Evolutionary conservation across 345 rosid species (phyloP), one percentile per base, ranked within the genome.

Genomic region (Laguncularia racemosa): DNA sequence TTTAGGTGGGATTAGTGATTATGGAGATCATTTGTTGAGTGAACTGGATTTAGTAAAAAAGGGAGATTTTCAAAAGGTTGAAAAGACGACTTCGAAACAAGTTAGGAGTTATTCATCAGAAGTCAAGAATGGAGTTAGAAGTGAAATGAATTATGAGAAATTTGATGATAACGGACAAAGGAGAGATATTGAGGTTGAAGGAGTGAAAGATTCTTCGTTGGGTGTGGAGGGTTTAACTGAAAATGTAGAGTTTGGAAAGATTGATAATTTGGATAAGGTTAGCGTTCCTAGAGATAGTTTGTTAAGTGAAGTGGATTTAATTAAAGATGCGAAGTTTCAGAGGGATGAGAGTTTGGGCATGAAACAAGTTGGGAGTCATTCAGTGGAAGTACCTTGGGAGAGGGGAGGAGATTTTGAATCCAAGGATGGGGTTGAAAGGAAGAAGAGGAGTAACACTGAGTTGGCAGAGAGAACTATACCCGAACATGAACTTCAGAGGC

Each of bases 401-500:
- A 65, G 46, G 16, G 73, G 38, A 56, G 70, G 56, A 14, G 66
- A 48, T 52, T 6, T 33, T 6, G 9, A 33, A 33, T 6, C 40
- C 40, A 13, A 46, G 70, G 65, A 53, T 38, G 10, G 49, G 38
- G 52, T 17, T 26, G 63, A 46, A 53, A 68, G 46, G 9, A 67
- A 53, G 56, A 63, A 69, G 65, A 65, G 60, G 65, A 80, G 81
- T 59, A 76, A 78, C 50, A 68, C 87, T 0, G 67, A 72, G 57
- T 65, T 73, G 67, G 92, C 85, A 0, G 89, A 84, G 80, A 76
- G 60, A 33, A 57, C 58, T 17, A 52, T 88, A 55, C 96, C 98
- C 1, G 92, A 78, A 58, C 86, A 84, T 53, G 95, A 91, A 65
- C 53, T 91, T 50, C 78, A 15, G 71, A 81, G 96, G 84, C 76